phyloP scores from a whole-genome alignment of 2,329 filamentous ascomycete genomes.

The Fusarium tanahbumbuense region DNA sequence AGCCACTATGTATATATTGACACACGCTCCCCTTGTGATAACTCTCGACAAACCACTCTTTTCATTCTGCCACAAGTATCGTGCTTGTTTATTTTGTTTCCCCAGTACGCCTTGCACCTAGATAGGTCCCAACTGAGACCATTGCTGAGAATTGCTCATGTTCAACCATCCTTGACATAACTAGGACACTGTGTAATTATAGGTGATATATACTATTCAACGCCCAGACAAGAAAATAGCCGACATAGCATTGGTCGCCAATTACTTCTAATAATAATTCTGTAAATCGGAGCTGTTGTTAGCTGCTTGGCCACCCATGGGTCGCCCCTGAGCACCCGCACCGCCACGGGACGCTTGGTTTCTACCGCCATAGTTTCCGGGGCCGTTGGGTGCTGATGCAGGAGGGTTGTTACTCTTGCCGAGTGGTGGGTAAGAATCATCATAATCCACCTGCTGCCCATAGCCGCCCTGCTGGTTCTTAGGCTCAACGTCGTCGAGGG shows the following conservation, averaged over 20 bases:
- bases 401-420: constrained; percentile 39
- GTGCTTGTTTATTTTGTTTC: constrained; percentile 8
- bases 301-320: constrained; percentile 40
- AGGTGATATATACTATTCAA: constrained; percentile 19
- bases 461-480: constrained; percentile 59
- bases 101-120: constrained; percentile 37
- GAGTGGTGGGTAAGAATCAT: constrained; percentile 54
- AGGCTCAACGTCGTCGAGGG: constrained; percentile 72
- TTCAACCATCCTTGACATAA: neutral
- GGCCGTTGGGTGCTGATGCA: constrained; percentile 38
- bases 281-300: constrained; percentile 43
- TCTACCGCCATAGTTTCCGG: constrained; percentile 33
- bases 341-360: constrained; percentile 39
- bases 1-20: neutral
- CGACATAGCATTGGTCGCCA: neutral
- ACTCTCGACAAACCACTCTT: neutral
- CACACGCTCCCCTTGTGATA: neutral
- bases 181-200: neutral
- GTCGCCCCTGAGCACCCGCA: constrained; percentile 39
- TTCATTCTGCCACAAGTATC: constrained; percentile 18
- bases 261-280: constrained; percentile 46
- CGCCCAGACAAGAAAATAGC: constrained; percentile 6
- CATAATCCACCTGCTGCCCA: constrained; percentile 59
- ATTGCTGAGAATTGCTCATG: constrained; percentile 5
- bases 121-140: constrained; percentile 12